Percentiles rank a stretch among this genome's conserved stretches.
Evolutionary conservation across 2,329 filamentous ascomycete species (phyloP).

Genomic region (Pseudogymnoascus sp.): DNA sequence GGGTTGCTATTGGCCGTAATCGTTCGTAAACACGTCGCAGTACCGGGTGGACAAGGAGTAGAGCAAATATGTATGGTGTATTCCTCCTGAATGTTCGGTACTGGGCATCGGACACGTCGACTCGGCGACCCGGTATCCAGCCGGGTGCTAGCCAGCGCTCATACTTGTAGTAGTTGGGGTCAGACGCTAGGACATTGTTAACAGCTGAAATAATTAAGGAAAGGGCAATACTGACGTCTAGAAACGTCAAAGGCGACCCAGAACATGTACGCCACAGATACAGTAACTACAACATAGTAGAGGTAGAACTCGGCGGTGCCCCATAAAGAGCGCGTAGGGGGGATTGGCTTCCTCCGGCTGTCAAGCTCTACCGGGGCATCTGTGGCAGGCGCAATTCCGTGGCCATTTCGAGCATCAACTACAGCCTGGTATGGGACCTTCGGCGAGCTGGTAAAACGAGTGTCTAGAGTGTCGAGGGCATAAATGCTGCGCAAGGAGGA

Average conservation of each 20-base stretch:
- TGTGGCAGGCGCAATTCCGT: slow-evolving; percentile 25
- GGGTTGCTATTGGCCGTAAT: slow-evolving; percentile 19
- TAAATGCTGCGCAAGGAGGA: slow-evolving; percentile 48
- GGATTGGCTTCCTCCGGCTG: slow-evolving; percentile 36
- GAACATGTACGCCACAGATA: slow-evolving; percentile 76
- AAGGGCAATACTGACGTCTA: slow-evolving; percentile 48
- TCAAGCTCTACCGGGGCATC: slow-evolving; percentile 28
- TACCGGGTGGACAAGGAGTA: slow-evolving; percentile 72
- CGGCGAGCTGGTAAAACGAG: slow-evolving; percentile 63
- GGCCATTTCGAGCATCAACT: slow-evolving; percentile 42
- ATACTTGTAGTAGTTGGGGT: slow-evolving; percentile 73
- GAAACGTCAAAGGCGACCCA: slow-evolving; percentile 84
- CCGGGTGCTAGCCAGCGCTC: slow-evolving; percentile 63
- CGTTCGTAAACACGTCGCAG: slow-evolving; percentile 64
- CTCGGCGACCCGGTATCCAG: slow-evolving; percentile 88
- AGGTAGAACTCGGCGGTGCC: slow-evolving; percentile 75
- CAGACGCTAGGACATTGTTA: slow-evolving; percentile 49
- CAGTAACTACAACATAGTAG: slow-evolving; percentile 63
- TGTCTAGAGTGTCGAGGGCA: slow-evolving; percentile 60
- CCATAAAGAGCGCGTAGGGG: slow-evolving; percentile 65
- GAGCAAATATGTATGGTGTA: slow-evolving; percentile 66
- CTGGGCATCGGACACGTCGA: slow-evolving; percentile 85
- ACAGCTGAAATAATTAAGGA: background rate
- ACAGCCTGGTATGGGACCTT: slow-evolving; percentile 56
- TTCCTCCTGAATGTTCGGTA: slow-evolving; percentile 81